These are phyloP conservation scores for Candida broadrunensis DNA, from an alignment of 805 yeast genomes.

Conservation along the genomic window DNA sequence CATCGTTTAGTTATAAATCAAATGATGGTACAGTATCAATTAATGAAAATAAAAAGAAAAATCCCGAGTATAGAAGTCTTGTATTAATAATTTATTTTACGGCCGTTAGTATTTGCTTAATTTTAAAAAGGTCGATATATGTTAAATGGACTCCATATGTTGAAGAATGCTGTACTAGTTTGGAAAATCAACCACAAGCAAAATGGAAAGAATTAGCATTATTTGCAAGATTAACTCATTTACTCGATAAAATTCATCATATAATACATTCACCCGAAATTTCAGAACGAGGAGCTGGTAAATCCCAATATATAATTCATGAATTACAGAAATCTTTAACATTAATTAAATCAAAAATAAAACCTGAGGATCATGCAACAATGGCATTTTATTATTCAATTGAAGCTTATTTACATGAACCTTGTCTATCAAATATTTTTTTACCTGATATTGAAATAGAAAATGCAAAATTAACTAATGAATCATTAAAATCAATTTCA, in stretches of 20 bases:
- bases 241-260: constrained; percentile 60
- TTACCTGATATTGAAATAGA: constrained; percentile 8
- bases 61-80: constrained; percentile 29
- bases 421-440: constrained; percentile 30
- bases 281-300: constrained; percentile 16
- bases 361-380: constrained; percentile 35
- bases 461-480: constrained; percentile 14
- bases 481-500: constrained; percentile 42
- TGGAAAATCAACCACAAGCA: constrained; percentile 36
- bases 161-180: constrained; percentile 53
- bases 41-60: constrained; percentile 3
- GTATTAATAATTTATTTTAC: constrained; percentile 59
- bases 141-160: constrained; percentile 65
- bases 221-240: constrained; percentile 56
- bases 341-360: constrained; percentile 35
- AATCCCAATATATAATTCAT: constrained; percentile 36
- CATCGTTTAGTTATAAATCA: constrained; percentile 18
- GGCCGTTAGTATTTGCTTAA: constrained; percentile 61
- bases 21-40: constrained; percentile 9
- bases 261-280: constrained; percentile 40
- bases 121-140: constrained; percentile 60
- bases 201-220: constrained; percentile 46
- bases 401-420: constrained; percentile 66
- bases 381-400: constrained; percentile 58
- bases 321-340: constrained; percentile 52